Conservation (phyloP, 2,329 filamentous ascomycete genomes). For the Fusarium tupiense region DNA sequence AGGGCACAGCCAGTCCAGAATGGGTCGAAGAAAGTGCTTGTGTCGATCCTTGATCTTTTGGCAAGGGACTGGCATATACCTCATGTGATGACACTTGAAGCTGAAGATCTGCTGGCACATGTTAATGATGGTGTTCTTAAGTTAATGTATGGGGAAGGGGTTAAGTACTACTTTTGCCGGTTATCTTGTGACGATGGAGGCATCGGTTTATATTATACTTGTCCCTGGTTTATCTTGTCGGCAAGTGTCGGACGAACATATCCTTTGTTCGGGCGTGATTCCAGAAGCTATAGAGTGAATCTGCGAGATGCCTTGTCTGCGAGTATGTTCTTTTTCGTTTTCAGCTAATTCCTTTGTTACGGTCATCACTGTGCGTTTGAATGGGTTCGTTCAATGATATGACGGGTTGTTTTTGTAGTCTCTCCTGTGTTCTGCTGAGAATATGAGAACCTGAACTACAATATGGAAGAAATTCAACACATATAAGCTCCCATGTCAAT, state of each 20-base stretch:
- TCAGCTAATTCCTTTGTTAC: not conserved
- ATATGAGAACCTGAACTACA: not conserved
- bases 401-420: not conserved
- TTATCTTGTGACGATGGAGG: not conserved
- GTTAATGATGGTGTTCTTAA: not conserved
- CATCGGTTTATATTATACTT: not conserved
- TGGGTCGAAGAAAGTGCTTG: not conserved
- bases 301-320: not conserved
- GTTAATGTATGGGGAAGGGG: not conserved
- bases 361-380: not conserved
- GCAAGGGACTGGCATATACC: constrained; percentile 11
- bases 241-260: not conserved
- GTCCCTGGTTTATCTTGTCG: not conserved
- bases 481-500: not conserved
- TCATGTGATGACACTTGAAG: constrained; percentile 38
- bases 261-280: not conserved
- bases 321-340: not conserved
- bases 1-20: constrained; percentile 12
- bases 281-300: not conserved
- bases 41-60: not conserved
- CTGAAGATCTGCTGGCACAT: constrained; percentile 38
- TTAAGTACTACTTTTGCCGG: not conserved
- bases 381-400: not conserved
- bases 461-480: too few species aligned
- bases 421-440: not conserved